Base-by-base conservation (phyloP, 306 rosid genomes). In the Dryas drummondii region DNA sequence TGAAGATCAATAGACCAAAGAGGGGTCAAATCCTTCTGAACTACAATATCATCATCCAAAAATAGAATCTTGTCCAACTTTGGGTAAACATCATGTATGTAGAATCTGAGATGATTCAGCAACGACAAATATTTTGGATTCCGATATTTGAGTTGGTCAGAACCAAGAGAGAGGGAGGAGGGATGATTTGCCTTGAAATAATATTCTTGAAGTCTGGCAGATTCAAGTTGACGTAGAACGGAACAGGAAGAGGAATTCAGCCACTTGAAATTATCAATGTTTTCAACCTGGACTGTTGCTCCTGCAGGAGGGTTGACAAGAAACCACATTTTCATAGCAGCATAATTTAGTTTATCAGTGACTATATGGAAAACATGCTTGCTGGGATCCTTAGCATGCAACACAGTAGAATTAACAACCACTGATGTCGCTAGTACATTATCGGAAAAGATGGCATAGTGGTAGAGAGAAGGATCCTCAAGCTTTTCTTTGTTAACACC, bases 241-340 rank as follows among this genome's bases (percentile, higher is more conserved):
- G 99, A 92, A 82, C 97, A 94, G 78, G 93, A 91, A 5, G 99
- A 90, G 62, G 99, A 94, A 86, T 94, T 94, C 84, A 94, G 79
- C 99, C 97, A 94, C 88, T 85, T 94, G 82, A 94, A 94, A 80
- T 90, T 92, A 83, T 90, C 99, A 75, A 94, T 84, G 77, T 86
- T 94, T 79, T 92, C 90, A 81, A 94, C 97, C 60, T 90, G 91
- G 79, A 92, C 66, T 6, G 96, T 80, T 70, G 91, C 93, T 80
- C 82, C 89, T 46, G 82, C 67, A 59, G 99, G 97, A 85, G 93
- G 86, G 81, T 94, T 94, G 73, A 82, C 84, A 66, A 90, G 84
- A 86, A 94, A 92, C 97, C 99, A 94, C 99, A 94, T 92, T 73
- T 48, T 92, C 99, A 92, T 89, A 53, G 96, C 96, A 76, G 93